A percentile compares a stretch with the other conserved stretches of the same genome.
phyloP scores from a whole-genome alignment of 2,329 filamentous ascomycete species.

The Rosellinia necatrix region DNA sequence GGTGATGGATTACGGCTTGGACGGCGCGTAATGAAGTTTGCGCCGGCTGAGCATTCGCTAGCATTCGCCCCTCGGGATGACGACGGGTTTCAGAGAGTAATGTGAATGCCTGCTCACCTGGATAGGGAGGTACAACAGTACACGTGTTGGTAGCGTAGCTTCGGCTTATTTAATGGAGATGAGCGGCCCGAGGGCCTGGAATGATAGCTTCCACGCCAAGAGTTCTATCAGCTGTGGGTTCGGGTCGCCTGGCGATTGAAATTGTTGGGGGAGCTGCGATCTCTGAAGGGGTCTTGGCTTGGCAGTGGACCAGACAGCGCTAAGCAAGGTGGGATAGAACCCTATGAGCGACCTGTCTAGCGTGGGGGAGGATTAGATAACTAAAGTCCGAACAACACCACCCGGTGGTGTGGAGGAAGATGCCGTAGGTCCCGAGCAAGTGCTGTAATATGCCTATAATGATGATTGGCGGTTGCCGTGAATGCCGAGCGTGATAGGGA shows the following conservation, averaged over 20 bases:
- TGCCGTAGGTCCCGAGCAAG: constrained; percentile 13
- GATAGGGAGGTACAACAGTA: constrained; percentile 6
- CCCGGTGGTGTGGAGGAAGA: too few relatives aligned
- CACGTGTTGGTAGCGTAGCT: neutral
- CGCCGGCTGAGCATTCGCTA: constrained; percentile 21
- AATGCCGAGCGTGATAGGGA: neutral
- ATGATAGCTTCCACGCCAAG: constrained; percentile 29
- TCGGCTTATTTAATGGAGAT: neutral
- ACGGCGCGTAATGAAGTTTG: constrained; percentile 18
- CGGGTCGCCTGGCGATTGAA: constrained; percentile 12
- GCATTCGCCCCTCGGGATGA: constrained; percentile 31
- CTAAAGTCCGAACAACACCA: too few relatives aligned
- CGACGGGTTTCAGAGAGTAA: constrained; percentile 24
- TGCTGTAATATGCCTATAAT: too few relatives aligned
- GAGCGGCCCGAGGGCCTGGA: constrained; percentile 19
- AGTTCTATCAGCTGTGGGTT: constrained; percentile 4
- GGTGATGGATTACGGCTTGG: constrained; percentile 16
- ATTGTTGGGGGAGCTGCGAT: constrained; percentile 7
- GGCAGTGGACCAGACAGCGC: constrained; percentile 16
- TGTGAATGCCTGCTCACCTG: constrained; percentile 34
- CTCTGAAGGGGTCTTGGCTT: constrained; percentile 11
- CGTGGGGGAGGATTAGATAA: too few relatives aligned
- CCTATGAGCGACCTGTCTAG: too few relatives aligned
- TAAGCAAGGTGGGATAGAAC: constrained; percentile 10
- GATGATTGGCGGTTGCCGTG: constrained; percentile 10